Evolutionary conservation across 805 yeast genomes (phyloP), one percentile per base, ranked within the genome.

Genomic region (Wickerhamomyces bisporus): DNA sequence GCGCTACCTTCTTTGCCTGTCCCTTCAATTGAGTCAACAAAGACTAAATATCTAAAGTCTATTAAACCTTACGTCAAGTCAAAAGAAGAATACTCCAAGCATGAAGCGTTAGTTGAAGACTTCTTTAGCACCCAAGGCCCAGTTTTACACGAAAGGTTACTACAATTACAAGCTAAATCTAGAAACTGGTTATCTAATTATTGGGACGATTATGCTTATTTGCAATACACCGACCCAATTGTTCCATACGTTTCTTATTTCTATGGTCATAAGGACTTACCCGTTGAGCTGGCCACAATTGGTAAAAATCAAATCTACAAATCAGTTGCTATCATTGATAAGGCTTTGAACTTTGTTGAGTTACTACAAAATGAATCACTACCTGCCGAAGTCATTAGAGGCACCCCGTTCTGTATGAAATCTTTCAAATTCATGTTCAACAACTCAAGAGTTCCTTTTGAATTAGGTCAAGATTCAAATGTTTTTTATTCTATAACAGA

Each of bases 201-300:
- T 73, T 91, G 98, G 98, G 95, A 91, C 61, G 83, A 85, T 52
- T 86, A 84, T 49, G 95, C 96, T 16, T 91, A 91, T 64, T 69
- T 91, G 68, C 79, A 83, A 29, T 89, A 87, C 66, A 74, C 93
- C 48, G 98, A 87, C 61, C 95, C 98, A 0, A 85, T 91, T n/a
- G 85, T 86, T 20, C 97, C 98, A 11, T 89, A 80, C 57, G 96
- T 87, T 26, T 84, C 95, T 16, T 91, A 91, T 67, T 93, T 87
- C 52, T 91, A 76, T 65, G 73, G 80, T 38, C 96, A 91, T 66
- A 81, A 77, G 60, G 91, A 85, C 52, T 47, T 68, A 26, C 68
- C 70, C 6, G 39, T 44, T 13, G 45, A 54, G 7, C 53, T 77
- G 45, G 60, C 62, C 7, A 40, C 45, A 3, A 68, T 83, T 43